Conservation (phyloP, 306 rosid species). For the Canavalia ensiformis region DNA sequence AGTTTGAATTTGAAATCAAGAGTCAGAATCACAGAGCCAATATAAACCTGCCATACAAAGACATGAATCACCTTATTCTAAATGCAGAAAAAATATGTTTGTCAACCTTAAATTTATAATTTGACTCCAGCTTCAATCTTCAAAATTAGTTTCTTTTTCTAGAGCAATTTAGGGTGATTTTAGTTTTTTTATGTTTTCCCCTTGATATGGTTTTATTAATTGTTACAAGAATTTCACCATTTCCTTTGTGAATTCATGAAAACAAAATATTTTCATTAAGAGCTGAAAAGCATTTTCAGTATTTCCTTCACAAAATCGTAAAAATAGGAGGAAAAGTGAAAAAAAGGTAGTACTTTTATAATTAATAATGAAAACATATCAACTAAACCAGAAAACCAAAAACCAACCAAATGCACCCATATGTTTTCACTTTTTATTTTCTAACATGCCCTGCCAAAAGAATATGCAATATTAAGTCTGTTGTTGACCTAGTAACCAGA, state of each 20-base stretch:
- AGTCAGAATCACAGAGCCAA: slow-evolving; percentile 19
- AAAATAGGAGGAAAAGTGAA: background rate
- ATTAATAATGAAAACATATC: background rate
- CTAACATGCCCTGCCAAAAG: background rate
- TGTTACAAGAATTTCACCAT: background rate
- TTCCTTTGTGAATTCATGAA: too few species aligned
- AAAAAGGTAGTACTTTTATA: background rate
- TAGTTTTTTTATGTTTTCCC: background rate
- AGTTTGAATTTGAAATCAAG: slow-evolving; percentile 12
- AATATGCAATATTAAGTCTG: background rate
- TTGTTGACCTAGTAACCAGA: too few species aligned
- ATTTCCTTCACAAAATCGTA: background rate
- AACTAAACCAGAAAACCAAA: too few species aligned
- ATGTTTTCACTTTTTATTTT: background rate
- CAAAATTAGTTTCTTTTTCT: background rate
- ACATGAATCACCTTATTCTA: slow-evolving; percentile 25
- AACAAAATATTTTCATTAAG: too few species aligned
- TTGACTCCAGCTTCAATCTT: slow-evolving; percentile 20
- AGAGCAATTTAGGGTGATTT: background rate
- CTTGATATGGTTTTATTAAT: background rate
- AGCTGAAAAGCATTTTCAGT: background rate
- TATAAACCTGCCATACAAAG: background rate
- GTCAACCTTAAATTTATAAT: slow-evolving; percentile 37
- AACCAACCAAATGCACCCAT: too few species aligned
- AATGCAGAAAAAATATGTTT: background rate